Evolutionary conservation across 1,284 basidiomycete species (phyloP).

Genomic region (Ustilago loliicola): DNA sequence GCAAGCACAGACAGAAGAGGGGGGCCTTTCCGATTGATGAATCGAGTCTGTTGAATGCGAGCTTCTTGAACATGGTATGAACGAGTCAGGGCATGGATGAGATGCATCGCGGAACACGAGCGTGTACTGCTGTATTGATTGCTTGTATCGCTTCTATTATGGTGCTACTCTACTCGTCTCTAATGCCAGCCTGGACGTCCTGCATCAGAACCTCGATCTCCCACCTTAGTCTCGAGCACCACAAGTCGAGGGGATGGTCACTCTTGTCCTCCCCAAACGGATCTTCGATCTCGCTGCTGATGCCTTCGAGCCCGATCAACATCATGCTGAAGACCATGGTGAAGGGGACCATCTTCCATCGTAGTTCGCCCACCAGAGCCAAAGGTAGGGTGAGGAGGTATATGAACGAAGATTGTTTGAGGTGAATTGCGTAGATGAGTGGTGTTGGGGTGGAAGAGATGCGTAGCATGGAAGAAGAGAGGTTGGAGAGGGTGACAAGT

Average conservation of each 20-base stretch:
- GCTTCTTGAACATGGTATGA: no score
- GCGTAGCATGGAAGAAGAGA: constrained; percentile 85
- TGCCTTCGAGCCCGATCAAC: constrained; percentile 92
- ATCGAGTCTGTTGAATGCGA: no score
- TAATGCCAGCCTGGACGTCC: constrained; percentile 10
- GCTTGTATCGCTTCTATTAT: neutral
- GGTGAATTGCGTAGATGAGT: constrained; percentile 80
- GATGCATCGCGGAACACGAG: neutral
- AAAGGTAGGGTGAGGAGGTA: constrained; percentile 43
- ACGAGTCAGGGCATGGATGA: no score
- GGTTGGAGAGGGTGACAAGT: constrained; percentile 79
- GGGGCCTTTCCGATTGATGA: no score
- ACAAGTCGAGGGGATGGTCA: constrained; percentile 47
- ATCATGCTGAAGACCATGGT: constrained; percentile 81
- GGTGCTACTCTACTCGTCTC: constrained; percentile 15
- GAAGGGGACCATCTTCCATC: constrained; percentile 80
- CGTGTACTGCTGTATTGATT: neutral
- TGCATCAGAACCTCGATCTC: constrained; percentile 33
- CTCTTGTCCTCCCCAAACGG: constrained; percentile 73
- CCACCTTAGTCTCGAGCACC: constrained; percentile 26
- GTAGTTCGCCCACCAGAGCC: constrained; percentile 32
- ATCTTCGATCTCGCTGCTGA: constrained; percentile 91
- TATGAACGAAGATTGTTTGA: constrained; percentile 82
- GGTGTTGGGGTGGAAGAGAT: constrained; percentile 63
- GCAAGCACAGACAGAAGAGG: no score